A percentile compares a stretch with the other conserved stretches of the same genome.
These are phyloP conservation scores for Cadophora malorum DNA, from an alignment of 2,329 filamentous ascomycete species.

Conservation along the genomic window DNA sequence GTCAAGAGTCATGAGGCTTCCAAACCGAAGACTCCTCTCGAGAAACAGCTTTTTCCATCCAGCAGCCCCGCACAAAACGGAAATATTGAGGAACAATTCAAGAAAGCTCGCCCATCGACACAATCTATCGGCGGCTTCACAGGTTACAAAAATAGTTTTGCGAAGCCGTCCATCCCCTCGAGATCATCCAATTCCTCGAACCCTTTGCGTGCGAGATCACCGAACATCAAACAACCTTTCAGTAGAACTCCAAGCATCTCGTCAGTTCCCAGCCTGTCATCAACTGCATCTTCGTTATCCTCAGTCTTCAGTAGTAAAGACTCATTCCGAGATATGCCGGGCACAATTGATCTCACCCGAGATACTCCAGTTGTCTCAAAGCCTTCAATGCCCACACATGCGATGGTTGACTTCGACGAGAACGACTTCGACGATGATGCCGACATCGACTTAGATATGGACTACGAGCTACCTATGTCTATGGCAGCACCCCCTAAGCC, in stretches of 20 bases:
- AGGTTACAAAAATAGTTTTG: constrained; percentile 38
- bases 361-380: constrained; percentile 39
- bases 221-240: constrained; percentile 34
- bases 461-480: constrained; percentile 46
- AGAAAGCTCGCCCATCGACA: constrained; percentile 50
- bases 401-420: constrained; percentile 58
- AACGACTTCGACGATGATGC: constrained; percentile 89
- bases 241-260: constrained; percentile 46
- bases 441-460: constrained; percentile 73
- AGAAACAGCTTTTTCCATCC: constrained; percentile 63
- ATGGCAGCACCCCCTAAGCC: constrained; percentile 52
- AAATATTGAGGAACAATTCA: constrained; percentile 59
- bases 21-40: constrained; percentile 36
- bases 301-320: constrained; percentile 51
- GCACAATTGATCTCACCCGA: constrained; percentile 48
- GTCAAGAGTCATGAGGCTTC: constrained; percentile 34
- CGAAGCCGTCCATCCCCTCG: constrained; percentile 17
- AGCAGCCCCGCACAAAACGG: constrained; percentile 56
- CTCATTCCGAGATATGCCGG: constrained; percentile 55
- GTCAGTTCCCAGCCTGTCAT: constrained; percentile 45
- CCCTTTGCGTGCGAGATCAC: constrained; percentile 34
- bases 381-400: not conserved
- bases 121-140: constrained; percentile 46
- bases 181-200: constrained; percentile 28
- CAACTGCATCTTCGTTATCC: constrained; percentile 25